Evolutionary conservation across 257 asterid species (phyloP).

Genomic region (Coffea canephora): DNA sequence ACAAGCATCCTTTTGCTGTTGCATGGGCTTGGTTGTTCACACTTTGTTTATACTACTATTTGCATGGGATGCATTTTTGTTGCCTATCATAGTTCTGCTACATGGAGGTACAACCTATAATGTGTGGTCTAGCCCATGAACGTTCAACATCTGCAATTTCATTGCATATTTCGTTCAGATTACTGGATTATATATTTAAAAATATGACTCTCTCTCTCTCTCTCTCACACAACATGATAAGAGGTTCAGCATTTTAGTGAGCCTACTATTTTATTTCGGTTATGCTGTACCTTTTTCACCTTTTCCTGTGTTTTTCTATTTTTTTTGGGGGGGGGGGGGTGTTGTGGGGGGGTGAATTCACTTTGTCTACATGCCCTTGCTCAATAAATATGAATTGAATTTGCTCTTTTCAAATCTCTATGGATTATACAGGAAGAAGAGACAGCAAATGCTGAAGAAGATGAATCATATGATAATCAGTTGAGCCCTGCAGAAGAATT

Average conservation of each 20-base stretch:
- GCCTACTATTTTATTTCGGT: neutral
- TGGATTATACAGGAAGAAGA: slow-evolving; percentile 49
- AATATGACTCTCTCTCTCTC: neutral
- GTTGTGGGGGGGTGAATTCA: neutral
- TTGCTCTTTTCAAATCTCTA: neutral
- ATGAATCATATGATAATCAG: slow-evolving; percentile 35
- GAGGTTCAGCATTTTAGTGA: neutral
- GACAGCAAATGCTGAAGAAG: slow-evolving; percentile 34
- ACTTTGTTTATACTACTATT: neutral
- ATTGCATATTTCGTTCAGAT: neutral
- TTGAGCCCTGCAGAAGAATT: slow-evolving; percentile 37
- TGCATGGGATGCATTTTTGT: neutral
- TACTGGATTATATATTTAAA: neutral
- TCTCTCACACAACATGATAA: neutral
- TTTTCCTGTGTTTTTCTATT: no score
- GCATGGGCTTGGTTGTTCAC: neutral
- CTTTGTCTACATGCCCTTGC: neutral
- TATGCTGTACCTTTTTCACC: neutral
- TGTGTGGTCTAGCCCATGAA: neutral
- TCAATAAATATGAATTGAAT: neutral
- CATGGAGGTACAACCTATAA: neutral
- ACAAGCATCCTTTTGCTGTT: neutral
- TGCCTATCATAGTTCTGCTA: neutral
- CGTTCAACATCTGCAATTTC: neutral
- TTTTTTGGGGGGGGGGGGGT: no score